Conservation (phyloP, 2,329 filamentous ascomycete genomes). For the Clonostachys byssicola region DNA sequence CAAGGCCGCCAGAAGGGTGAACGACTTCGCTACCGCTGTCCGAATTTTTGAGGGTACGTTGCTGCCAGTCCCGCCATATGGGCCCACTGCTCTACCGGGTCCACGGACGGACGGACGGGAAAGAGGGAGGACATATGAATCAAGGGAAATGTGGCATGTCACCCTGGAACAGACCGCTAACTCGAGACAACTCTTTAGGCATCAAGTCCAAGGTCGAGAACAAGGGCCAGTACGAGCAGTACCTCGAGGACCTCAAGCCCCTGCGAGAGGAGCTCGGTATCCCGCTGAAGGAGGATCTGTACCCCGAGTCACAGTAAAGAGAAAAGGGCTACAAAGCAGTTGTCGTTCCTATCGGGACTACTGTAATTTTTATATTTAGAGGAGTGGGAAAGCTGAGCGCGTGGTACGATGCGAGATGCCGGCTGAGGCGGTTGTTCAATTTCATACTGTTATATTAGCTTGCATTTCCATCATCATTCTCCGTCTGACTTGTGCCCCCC, state of each 20-base stretch:
- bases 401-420: too few species aligned
- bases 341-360: slow-evolving; percentile 3
- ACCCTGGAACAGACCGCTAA: neutral
- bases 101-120: neutral
- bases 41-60: slow-evolving; percentile 93
- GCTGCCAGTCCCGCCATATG: neutral
- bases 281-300: slow-evolving; percentile 87
- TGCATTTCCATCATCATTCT: neutral
- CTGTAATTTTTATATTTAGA: slow-evolving; percentile 30
- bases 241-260: slow-evolving; percentile 87
- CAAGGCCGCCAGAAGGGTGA: slow-evolving; percentile 90
- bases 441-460: slow-evolving; percentile 22
- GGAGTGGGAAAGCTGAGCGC: slow-evolving; percentile 14
- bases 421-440: slow-evolving; percentile 16
- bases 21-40: slow-evolving; percentile 97
- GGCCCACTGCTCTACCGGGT: neutral
- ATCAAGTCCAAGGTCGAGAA: slow-evolving; percentile 99
- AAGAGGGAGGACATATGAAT: too few species aligned
- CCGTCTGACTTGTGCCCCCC: neutral
- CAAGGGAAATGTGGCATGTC: too few species aligned
- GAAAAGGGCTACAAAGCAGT: neutral
- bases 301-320: slow-evolving; percentile 58
- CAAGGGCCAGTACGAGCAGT: slow-evolving; percentile 94
- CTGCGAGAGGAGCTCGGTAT: slow-evolving; percentile 93
- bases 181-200: slow-evolving; percentile 44